A percentile compares a stretch with the other conserved stretches of the same genome.
phyloP scores from a whole-genome alignment of 768 basidiomycete genomes.

The Russula olivacea region DNA sequence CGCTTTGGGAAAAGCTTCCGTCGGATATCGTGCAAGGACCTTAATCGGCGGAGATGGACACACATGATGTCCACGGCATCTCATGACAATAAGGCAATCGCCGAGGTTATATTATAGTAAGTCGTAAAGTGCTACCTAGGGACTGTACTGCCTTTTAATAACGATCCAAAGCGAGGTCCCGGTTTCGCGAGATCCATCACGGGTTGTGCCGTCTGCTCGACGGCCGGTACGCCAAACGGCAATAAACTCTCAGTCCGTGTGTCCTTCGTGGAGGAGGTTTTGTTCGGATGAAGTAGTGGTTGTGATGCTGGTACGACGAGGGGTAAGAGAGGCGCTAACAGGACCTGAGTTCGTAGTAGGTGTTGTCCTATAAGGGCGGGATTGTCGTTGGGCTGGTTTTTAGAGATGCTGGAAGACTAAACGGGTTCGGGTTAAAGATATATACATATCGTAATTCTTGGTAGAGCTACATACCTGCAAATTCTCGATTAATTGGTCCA shows the following conservation, averaged over 20 bases:
- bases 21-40: constrained; percentile 1
- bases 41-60: neutral
- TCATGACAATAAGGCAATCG: neutral
- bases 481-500: constrained; percentile 12
- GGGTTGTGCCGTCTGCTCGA: constrained; percentile 51
- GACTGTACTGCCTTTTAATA: constrained; percentile 50
- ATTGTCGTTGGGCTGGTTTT: constrained; percentile 9
- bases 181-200: constrained; percentile 64
- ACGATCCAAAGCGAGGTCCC: constrained; percentile 66
- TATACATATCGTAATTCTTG: neutral
- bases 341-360: constrained; percentile 52
- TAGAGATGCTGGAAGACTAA: neutral
- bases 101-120: neutral
- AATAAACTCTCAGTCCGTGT: constrained; percentile 42
- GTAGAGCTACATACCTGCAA: constrained; percentile 13
- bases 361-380: constrained; percentile 33
- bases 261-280: constrained; percentile 26
- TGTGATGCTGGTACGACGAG: constrained; percentile 19
- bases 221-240: constrained; percentile 46
- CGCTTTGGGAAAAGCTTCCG: constrained; percentile 20
- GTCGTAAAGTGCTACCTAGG: constrained; percentile 24
- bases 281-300: constrained; percentile 7
- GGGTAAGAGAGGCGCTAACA: constrained; percentile 57
- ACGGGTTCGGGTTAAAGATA: neutral
- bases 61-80: neutral